Base-by-base conservation (phyloP, 805 yeast genomes). In the Gaillardinia entomophila region DNA sequence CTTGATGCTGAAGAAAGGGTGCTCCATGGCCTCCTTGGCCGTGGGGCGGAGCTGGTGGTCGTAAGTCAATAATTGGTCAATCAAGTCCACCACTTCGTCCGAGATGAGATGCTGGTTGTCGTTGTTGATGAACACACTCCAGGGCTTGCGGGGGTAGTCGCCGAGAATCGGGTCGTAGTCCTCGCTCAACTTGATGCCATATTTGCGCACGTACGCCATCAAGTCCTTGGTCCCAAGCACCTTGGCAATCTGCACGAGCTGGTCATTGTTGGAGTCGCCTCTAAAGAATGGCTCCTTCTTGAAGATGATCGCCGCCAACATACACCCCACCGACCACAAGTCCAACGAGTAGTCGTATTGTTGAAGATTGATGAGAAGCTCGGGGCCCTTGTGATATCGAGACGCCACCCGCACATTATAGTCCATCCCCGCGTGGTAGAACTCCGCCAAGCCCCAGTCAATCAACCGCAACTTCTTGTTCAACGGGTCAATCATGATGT, bases 391-490 rank as follows among this genome's bases (percentile, higher is more conserved):
- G 59, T 82, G 89, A 55, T 86, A 87, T 44, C 97, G 66, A 4
- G 95, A 85, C 2, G 97, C 96, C 12, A 89, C 97, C 43, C 97
- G 72, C 14, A 89, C 96, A 51, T 89, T 89, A 51, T 85, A 89
- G 48, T 86, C 95, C 53, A 77, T 82, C 11, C 87, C 87, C 16
- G 86, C 78, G 53, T 89, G 96, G 52, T 88, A 88, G 53, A 86
- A 88, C 56, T 89, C 97, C 6, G 97, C 96, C 32, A 89, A 63
- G 6, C 97, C 97, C 96, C 96, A 89, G 59, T 89, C 97, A 34
- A 89, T 88, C 42, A 88, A 71, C 42, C 95, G 73, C 45, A 89
- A 62, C 49, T 74, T 77, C 56, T 64, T 77, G 40, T 69, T 72
- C 38, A 71, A 63, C 34, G 85, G 96, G 57, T 89, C 96, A 45